A percentile compares a stretch with the other conserved stretches of the same genome.
Conservation (phyloP, 2,329 filamentous ascomycete genomes). For the Harringtonia aguacate region DNA sequence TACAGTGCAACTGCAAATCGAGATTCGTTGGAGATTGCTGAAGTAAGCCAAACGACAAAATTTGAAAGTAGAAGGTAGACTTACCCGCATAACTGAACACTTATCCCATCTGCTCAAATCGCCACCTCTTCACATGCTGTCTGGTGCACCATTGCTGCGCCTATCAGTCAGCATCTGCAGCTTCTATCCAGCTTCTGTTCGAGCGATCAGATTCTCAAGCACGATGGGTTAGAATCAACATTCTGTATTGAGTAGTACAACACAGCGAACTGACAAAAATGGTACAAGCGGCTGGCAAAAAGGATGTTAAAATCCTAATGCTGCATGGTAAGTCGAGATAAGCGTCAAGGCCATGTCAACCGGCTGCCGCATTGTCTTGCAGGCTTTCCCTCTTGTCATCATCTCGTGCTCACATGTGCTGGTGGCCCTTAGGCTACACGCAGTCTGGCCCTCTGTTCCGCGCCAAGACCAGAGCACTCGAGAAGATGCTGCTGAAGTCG, state of each 20-base stretch:
- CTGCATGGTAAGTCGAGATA: constrained; percentile 49
- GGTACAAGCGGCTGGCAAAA: constrained; percentile 25
- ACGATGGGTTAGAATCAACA: too few species aligned
- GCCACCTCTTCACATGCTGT: too few species aligned
- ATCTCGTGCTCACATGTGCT: background rate
- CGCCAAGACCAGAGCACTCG: constrained; percentile 76
- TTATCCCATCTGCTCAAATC: too few species aligned
- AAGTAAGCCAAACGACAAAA: too few species aligned
- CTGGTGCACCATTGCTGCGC: too few species aligned
- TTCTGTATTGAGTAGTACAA: too few species aligned
- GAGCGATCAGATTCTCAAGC: background rate
- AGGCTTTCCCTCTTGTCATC: background rate
- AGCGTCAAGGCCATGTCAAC: background rate
- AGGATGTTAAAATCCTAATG: constrained; percentile 60
- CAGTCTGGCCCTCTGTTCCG: constrained; percentile 81
- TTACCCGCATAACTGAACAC: too few species aligned
- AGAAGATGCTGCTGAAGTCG: constrained; percentile 67
- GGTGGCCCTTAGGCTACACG: constrained; percentile 72
- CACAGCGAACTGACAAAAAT: background rate
- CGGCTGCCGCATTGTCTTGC: background rate
- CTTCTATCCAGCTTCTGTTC: background rate
- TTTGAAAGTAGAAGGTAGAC: too few species aligned
- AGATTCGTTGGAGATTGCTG: too few species aligned
- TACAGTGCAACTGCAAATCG: too few species aligned
- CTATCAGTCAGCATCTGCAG: too few species aligned